Evolutionary conservation across 179 eudicot genomes (phyloP), one percentile per base, ranked within the genome.

Genomic region (Silene vulgaris): DNA sequence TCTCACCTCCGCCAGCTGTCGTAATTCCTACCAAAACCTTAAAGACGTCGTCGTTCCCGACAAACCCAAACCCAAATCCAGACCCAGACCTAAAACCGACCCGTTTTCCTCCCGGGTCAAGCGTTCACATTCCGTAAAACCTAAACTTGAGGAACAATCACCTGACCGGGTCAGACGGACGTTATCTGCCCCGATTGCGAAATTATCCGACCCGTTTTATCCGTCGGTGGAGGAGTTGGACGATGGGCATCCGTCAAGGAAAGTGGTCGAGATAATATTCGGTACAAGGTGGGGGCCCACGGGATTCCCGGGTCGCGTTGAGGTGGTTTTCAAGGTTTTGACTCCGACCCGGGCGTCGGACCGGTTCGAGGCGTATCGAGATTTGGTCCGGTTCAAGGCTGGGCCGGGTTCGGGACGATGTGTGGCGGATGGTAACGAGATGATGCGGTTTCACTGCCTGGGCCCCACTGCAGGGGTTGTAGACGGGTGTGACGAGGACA

Each of bases 191-290:
- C 80, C 87, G 26, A 1, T 82, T 0, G 6, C 45, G 2, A 74
- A 74, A 16, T 63, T 56, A 50, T 50, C 56, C 56, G 56, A 50
- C 32, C 71, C 88, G 9, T 73, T 75, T 17, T 84, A 88, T 21
- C 92, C 96, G 13, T 78, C 92, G 1, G 86, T 94, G 13, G 76
- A 92, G 4, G 97, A 92, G 84, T 84, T 95, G 1, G 90, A 86
- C 20, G 86, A 71, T 19, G 99, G 96, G 3, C 97, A 95, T 75
- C 91, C 96, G 0, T 95, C 99, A 0, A 85, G 99, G 8, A 92
- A 95, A 37, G 99, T 95, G 62, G 95, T 95, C 3, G 97, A 90
- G 88, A 92, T 95, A 8, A 95, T 95, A 59, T 92, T 95, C 74
- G 90, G 83, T 37, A 87, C 95, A 0, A 83, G 97, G 73, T 95